A percentile compares a stretch with the other conserved stretches of the same genome.
Conservation (phyloP, 2,329 filamentous ascomycete species). For the Rachicladosporium sp. region DNA sequence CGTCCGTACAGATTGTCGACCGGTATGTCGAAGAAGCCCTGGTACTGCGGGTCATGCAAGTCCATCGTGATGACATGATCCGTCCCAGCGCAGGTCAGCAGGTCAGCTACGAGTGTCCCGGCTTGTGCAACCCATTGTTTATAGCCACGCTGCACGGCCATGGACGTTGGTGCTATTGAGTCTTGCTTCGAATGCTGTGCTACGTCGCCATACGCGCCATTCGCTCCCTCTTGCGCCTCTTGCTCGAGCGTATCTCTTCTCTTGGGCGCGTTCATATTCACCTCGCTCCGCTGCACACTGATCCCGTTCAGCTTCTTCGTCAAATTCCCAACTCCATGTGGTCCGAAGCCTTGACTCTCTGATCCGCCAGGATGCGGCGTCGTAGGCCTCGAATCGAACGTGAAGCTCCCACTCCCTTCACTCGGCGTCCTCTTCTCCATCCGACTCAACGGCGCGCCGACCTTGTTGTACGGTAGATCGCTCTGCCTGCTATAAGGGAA, state of each 20-base stretch:
- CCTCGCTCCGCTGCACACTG: constrained; percentile 42
- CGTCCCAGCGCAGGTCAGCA: constrained; percentile 87
- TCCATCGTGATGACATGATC: constrained; percentile 98
- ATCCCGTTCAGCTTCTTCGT: constrained; percentile 62
- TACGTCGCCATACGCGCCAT: constrained; percentile 37
- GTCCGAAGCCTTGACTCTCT: constrained; percentile 49
- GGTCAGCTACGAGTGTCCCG: constrained; percentile 84
- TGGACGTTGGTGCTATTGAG: constrained; percentile 48
- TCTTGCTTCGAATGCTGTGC: constrained; percentile 20
- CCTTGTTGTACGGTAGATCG: constrained; percentile 93
- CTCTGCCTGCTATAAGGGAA: constrained; percentile 96
- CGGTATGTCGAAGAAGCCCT: constrained; percentile 97
- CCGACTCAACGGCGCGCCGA: constrained; percentile 74
- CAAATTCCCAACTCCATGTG: constrained; percentile 50
- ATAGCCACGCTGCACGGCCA: constrained; percentile 64
- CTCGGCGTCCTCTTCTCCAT: constrained; percentile 41
- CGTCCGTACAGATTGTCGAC: constrained; percentile 94
- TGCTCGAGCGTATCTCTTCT: constrained; percentile 22
- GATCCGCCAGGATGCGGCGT: constrained; percentile 65
- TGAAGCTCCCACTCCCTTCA: constrained; percentile 50
- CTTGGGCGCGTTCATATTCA: constrained; percentile 17
- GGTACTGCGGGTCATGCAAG: constrained; percentile 89
- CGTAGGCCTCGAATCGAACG: constrained; percentile 82
- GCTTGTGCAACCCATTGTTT: constrained; percentile 98
- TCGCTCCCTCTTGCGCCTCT: constrained; percentile 3